Conservation (phyloP, 176 grass and related monocot species). For the Carex scoparia region DNA sequence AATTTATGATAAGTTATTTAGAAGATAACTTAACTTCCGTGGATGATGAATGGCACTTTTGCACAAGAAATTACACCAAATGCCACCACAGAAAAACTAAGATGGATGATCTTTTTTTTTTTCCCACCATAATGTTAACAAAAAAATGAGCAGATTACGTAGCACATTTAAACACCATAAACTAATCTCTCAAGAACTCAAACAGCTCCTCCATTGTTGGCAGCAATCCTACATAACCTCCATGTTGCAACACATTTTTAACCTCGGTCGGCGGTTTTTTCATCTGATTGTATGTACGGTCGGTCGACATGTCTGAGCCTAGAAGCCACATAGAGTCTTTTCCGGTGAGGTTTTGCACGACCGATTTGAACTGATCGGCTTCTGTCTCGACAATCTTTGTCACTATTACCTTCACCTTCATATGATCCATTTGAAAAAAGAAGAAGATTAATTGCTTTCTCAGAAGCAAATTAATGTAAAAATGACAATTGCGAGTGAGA, state of each 20-base stretch:
- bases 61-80: neutral
- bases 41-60: neutral
- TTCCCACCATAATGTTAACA: neutral
- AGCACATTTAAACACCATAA: neutral
- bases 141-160: neutral
- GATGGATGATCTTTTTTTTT: neutral
- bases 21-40: too few species aligned
- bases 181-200: constrained; percentile 33
- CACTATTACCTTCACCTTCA: constrained; percentile 39
- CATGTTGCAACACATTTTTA: neutral
- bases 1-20: too few species aligned
- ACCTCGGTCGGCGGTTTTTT: neutral
- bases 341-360: constrained; percentile 42
- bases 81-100: neutral
- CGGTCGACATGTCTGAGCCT: neutral
- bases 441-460: neutral
- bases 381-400: constrained; percentile 32
- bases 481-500: neutral
- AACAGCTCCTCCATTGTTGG: constrained; percentile 28
- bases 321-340: constrained; percentile 29
- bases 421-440: constrained; percentile 9
- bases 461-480: neutral
- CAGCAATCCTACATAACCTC: neutral
- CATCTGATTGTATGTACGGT: neutral
- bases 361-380: constrained; percentile 36